These are phyloP conservation scores for Brasilioporus rufonigricans DNA, from an alignment of 768 basidiomycete species.

Conservation along the genomic window DNA sequence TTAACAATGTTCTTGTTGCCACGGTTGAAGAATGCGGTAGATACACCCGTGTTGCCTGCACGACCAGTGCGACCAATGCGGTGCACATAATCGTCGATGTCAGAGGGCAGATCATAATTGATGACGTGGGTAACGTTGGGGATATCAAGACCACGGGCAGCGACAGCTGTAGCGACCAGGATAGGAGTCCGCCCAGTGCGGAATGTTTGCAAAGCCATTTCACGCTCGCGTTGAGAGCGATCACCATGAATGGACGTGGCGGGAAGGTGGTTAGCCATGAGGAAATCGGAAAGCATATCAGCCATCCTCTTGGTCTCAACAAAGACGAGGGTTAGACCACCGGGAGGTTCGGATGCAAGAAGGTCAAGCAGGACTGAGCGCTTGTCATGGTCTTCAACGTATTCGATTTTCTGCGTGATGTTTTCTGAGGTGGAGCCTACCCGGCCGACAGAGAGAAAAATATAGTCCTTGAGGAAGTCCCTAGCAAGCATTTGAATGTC, in stretches of 20 bases:
- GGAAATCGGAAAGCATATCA: constrained; percentile 95
- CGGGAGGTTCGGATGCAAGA: constrained; percentile 66
- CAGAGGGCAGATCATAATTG: constrained; percentile 96
- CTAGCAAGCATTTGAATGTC: constrained; percentile 97
- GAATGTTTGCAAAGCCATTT: constrained; percentile 94
- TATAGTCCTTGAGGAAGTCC: constrained; percentile 97
- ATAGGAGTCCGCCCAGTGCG: constrained; percentile 92
- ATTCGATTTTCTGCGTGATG: constrained; percentile 98
- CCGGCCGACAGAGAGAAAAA: constrained; percentile 97
- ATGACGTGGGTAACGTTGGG: constrained; percentile 99
- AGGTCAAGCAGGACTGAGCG: constrained; percentile 95
- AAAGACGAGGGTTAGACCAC: constrained; percentile 90
- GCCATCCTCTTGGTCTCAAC: constrained; percentile 99
- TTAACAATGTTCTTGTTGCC: constrained; percentile 91
- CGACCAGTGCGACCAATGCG: constrained; percentile 98
- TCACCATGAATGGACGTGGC: constrained; percentile 99
- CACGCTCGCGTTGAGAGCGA: constrained; percentile 96
- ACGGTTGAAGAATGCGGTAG: constrained; percentile 95
- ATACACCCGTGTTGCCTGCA: constrained; percentile 95
- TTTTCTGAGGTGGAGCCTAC: constrained; percentile 99
- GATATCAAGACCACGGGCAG: constrained; percentile 98
- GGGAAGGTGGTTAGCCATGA: constrained; percentile 75
- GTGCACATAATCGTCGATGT: constrained; percentile 99
- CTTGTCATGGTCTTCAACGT: constrained; percentile 96
- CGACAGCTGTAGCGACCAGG: constrained; percentile 97